Conservation (phyloP, 257 asterid genomes). For the Dorcoceras hygrometricum region DNA sequence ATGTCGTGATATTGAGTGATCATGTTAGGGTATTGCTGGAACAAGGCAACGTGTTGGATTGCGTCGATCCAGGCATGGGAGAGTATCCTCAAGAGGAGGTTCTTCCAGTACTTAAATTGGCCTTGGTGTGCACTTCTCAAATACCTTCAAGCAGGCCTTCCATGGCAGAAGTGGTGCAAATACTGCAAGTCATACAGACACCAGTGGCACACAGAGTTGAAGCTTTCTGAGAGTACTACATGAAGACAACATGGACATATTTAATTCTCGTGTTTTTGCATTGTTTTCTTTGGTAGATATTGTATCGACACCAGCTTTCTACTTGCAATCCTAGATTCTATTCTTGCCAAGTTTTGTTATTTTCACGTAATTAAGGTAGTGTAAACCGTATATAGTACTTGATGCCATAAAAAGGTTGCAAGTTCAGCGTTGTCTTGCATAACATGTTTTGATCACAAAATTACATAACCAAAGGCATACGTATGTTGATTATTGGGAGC, state of each 20-base stretch:
- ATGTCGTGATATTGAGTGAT: conserved; percentile 72
- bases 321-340: not conserved
- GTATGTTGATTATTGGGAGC: too few relatives aligned
- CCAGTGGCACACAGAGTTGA: conserved; percentile 59
- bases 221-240: conserved; percentile 28
- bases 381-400: too few relatives aligned
- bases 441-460: too few relatives aligned
- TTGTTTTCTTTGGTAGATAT: not conserved
- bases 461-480: too few relatives aligned
- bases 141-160: conserved; percentile 97
- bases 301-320: not conserved
- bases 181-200: conserved; percentile 79
- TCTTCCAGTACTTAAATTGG: conserved; percentile 73
- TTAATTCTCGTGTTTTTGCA: not conserved
- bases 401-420: too few relatives aligned
- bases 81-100: conserved; percentile 76
- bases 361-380: too few relatives aligned
- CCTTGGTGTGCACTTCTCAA: conserved; percentile 89
- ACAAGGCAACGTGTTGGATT: conserved; percentile 69
- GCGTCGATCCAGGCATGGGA: conserved; percentile 73
- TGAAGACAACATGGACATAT: not conserved
- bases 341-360: not conserved
- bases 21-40: conserved; percentile 74
- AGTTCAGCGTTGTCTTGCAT: too few relatives aligned
- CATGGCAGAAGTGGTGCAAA: conserved; percentile 94